Base-by-base conservation (phyloP, 306 rosid species). In the Trifolium repens region DNA sequence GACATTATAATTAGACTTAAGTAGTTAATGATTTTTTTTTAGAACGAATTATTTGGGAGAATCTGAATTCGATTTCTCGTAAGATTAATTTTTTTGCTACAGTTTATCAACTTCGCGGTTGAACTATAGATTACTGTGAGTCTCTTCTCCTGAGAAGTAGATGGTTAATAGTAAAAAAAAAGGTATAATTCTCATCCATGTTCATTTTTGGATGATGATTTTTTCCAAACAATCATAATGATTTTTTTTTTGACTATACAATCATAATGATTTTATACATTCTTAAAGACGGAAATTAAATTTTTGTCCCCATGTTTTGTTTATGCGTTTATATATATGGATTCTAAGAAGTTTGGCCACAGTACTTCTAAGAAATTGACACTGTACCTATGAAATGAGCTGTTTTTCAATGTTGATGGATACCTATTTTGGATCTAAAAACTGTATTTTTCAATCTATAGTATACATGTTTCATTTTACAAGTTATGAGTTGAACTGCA, bases 321-420 rank as follows among this genome's bases (percentile, higher is more conserved):
- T 32, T 32, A 5, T 66, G 46, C 72, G 54, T 7, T 40, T 9
- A 59, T 55, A 5, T 35, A 49, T 26, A 39, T 35, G 16, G 6
- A 1, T 7, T 19, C 37, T 11, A 39, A 22, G 24, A 57, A 32
- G 14, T 46, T 4, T n/a, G 75, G 32, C 39, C 22, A 54, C 8
- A 6, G 40, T 15, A 19, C 8, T 32, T 32, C 35, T 27, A 39
- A 73, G 64, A 73, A 52, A 84, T 79, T 76, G 80, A 77, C 83
- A 79, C 26, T 37, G 88, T 79, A 79, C 89, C 57, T 17, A 6
- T 35, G 26, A 40, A 58, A 69, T 85, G 92, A 86, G 86, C 85
- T 89, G 85, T 78, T 53, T 69, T 62, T 65, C 77, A 26, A 58
- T 83, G 69, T 84, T 73, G 83, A 80, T 81, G 30, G 64, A 64